Base-by-base conservation (phyloP, 176 grass and related monocot genomes). In the Miscanthus lutarioriparius region DNA sequence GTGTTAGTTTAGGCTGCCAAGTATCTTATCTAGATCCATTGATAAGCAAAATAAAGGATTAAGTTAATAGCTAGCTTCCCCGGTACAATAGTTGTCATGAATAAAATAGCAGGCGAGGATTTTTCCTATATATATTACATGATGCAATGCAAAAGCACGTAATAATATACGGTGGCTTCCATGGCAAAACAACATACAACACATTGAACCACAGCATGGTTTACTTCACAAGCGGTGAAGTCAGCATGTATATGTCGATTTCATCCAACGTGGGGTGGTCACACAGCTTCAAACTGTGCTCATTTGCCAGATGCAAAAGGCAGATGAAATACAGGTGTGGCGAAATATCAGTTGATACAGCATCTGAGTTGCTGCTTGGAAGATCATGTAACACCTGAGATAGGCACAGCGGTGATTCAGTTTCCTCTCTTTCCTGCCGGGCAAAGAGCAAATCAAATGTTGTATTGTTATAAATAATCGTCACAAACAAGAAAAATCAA, bases 251-350 rank as follows among this genome's bases (percentile, higher is more conserved):
- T 83, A 98, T 98, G 66, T 98, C 96, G 2, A 98, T 82, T 79
- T 98, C 96, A 86, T 98, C 96, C 82, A 98, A 85, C 38, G 83
- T 91, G 35, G 89, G 80, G 28, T 74, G 77, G 51, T 92, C 93
- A 12, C 67, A 40, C 14, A 98, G 70, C 25, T 56, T 86, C 65
- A 98, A 84, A 58, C 70, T 27, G 73, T 98, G 91, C 48, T 98
- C 96, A 43, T 98, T 98, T 61, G 93, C 96, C 71, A 98, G 83
- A 77, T 98, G 96, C 78, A 98, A 74, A 25, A 98, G 89, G 78
- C 96, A 98, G 64, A 98, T 98, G 89, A 98, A 95, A 72, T 93
- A 92, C 22, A 98, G 81, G 81, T 95, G 96, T 4, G 91, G 91
- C 3, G 93, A 98, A 63, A 98, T 94, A 61, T 98, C 93, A 4